phyloP scores from a whole-genome alignment of 441 rosid genomes.

The Bruguiera hainesii region DNA sequence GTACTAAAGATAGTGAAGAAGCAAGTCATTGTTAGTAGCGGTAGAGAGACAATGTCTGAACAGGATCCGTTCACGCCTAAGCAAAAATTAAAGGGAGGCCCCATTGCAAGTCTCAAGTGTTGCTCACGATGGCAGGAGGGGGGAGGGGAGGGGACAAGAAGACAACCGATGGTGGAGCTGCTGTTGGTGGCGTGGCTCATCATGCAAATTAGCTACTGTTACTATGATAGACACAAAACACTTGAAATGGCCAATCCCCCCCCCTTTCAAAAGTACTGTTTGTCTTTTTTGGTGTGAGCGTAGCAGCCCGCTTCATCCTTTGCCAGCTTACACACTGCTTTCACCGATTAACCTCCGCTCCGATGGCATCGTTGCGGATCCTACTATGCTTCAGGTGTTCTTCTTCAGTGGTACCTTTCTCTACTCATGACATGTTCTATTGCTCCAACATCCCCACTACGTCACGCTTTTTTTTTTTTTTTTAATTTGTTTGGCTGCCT shows the following conservation, averaged over 20 bases:
- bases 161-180: constrained; percentile 3
- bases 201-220: not conserved
- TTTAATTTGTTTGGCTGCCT: not conserved
- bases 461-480: not conserved
- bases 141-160: not conserved
- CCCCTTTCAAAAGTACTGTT: not conserved
- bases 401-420: not conserved
- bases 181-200: constrained; percentile 2
- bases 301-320: not conserved
- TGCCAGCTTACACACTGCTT: not conserved
- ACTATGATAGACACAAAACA: not conserved
- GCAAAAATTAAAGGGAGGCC: not conserved
- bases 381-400: not conserved
- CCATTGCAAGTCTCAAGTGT: not conserved
- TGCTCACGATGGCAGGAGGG: not conserved
- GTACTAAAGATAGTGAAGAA: not conserved
- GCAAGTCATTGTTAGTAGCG: not conserved
- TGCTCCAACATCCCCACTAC: not conserved
- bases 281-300: not conserved
- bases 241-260: not conserved
- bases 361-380: not conserved
- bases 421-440: not conserved
- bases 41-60: not conserved
- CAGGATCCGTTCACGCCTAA: not conserved
- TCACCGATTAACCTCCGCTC: not conserved